Percentiles rank a stretch among this genome's conserved stretches.
phyloP scores from a whole-genome alignment of 106 monocot genomes.

The Platanthera guangdongensis region DNA sequence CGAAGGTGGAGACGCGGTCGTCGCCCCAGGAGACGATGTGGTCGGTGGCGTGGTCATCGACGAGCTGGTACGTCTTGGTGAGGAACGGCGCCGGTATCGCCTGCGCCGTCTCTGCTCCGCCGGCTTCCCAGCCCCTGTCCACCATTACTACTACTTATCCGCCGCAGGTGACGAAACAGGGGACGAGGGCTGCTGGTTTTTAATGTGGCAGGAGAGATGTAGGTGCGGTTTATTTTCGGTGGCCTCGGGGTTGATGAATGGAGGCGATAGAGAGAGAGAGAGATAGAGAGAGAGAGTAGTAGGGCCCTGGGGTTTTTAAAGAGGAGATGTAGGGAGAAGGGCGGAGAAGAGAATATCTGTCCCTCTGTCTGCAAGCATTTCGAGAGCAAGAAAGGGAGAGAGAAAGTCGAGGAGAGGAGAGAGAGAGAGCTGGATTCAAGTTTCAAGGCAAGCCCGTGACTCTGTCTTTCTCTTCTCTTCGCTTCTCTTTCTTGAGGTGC shows the following conservation, averaged over 20 bases:
- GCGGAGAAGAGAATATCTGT: constrained; percentile 11
- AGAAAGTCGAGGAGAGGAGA: neutral
- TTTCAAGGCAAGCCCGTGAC: constrained; percentile 54
- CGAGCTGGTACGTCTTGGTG: constrained; percentile 82
- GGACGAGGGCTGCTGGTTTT: neutral
- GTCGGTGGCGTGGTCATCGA: constrained; percentile 75
- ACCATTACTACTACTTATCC: neutral
- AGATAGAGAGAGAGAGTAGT: constrained; percentile 6
- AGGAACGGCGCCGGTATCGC: constrained; percentile 69
- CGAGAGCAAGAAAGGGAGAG: neutral
- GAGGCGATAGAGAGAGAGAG: constrained; percentile 6
- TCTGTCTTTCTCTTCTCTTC: neutral
- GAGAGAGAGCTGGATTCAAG: constrained; percentile 18
- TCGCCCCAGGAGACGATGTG: constrained; percentile 89
- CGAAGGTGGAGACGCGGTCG: constrained; percentile 59
- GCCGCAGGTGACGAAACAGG: neutral
- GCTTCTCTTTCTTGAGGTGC: constrained; percentile 5
- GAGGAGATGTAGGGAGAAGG: neutral
- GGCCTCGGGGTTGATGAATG: constrained; percentile 21
- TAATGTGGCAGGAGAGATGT: neutral
- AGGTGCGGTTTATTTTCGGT: constrained; percentile 3
- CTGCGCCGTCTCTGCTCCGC: neutral
- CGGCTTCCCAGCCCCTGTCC: neutral
- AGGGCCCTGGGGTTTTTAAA: neutral
- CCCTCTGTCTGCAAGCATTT: constrained; percentile 14